Evolutionary conservation across 768 basidiomycete species (phyloP), one percentile per base, ranked within the genome.

Genomic region (Tylopilus felleus): DNA sequence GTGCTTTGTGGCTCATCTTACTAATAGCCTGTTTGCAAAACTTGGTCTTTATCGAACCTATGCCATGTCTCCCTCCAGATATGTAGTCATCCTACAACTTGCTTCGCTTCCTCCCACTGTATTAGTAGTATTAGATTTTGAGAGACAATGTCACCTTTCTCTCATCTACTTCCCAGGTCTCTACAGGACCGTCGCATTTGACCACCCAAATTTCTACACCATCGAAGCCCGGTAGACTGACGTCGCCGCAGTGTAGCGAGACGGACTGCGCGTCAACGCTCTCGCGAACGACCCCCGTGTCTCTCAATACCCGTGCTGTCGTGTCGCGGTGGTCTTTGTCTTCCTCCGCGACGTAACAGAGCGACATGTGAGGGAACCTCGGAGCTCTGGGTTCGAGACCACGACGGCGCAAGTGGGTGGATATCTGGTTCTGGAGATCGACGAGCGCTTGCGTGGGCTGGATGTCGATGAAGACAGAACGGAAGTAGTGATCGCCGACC

Each of bases 311-410:
- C 25, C 74, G 68, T 36, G 77, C 74, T 39, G 78, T 79, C 56
- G 64, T 74, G 21, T 73, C 70, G 41, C 88, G 80, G 67, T 85
- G 79, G 19, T 12, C 63, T 4, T 77, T 77, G 57, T 90, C 88
- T n/a, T 76, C 74, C 53, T 90, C 82, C 25, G 74, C 75, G 55
- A 90, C 83, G 64, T 92, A 92, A 62, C 80, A 84, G 54, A 92
- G 60, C 33, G 90, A 91, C 57, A 90, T 57, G 66, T 92, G 90
- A 8, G 88, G 85, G 57, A 81, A 86, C 33, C 73, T 68, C 0
- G 86, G 85, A 1, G 86, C 82, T 4, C 62, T 61, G 2, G 79
- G 75, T 22, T 77, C 70, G 8, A 78, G 53, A 5, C 66, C 65
- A 22, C 77, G 65, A 21, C 38, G 48, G 40, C 56, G 60, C n/a